Evolutionary conservation across 306 rosid genomes (phyloP), one percentile per base, ranked within the genome.

Genomic region (Canavalia gladiata): DNA sequence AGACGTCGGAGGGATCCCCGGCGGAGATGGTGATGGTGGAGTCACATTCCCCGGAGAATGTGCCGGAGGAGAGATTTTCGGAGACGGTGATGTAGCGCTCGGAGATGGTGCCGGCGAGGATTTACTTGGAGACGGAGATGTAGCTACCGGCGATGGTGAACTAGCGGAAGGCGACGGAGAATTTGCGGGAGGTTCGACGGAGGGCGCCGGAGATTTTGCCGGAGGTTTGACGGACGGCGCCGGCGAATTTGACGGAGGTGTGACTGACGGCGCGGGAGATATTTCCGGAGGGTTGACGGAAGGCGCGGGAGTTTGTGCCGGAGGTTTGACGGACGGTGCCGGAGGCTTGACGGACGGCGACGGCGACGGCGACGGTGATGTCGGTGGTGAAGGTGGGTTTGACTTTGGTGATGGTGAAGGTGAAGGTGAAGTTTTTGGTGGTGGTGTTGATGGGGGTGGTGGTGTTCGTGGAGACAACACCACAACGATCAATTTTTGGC

Each of bases 401-500:
- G 84, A 62, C 3, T 10, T 25, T 18, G 89, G 60, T 0, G 51
- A 29, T 0, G 33, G 5, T 6, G 68, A 4, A 0, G 81, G 68
- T 31, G 85, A 63, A 34, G 77, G 60, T 31, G 73, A 2, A 9
- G 72, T 37, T 58, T 28, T 31, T 33, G 69, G 64, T 7, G 76
- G 33, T 29, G 56, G 5, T 46, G 57, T 41, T 10, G n/a, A 30
- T 8, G n/a, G 11, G 5, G 75, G 25, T 10, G 81, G 37, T 13
- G 81, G 74, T 43, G 76, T 59, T 8, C 87, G 79, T 0, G 74
- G 74, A 8, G 97, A 50, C 8, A 95, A 25, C 64, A 95, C 99
- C 3, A 87, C 79, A 6, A 95, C 46, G 0, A 4, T 28, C 29
- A 95, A 74, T 51, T 91, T 93, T 82, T 95, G 95, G 25, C 95